Evolutionary conservation across 306 rosid genomes (phyloP), one percentile per base, ranked within the genome.

Genomic region (Rubus parviflorus): DNA sequence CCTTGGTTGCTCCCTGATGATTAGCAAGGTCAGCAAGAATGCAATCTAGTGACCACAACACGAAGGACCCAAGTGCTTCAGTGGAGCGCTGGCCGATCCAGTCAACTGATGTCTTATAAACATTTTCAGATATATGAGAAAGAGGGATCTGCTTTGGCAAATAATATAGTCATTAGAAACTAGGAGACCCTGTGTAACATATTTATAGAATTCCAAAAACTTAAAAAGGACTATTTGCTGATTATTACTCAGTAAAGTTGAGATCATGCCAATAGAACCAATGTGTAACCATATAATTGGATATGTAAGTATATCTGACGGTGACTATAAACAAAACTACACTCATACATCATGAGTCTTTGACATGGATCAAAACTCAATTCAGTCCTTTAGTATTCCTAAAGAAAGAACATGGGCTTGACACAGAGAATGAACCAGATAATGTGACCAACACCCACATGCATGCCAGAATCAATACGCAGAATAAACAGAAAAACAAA

Each of bases 41-140:
- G 80, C 89, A 84, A 38, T 90, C 97, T 61, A 89, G 81, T 14
- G 83, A 86, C 97, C 92, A 92, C 20, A 82, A 71, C 80, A 88
- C 84, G 74, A 88, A 89, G 61, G 89, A 83, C 66, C 85, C 83
- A 77, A 92, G 91, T 5, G 90, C 89, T 47, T 92, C 97, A 19
- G 76, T 48, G 48, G 91, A 83, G 54, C 80, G 83, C 65, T 81
- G 77, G 73, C 87, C 38, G 57, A 92, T 89, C 97, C 97, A 92
- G 38, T 92, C 91, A 48, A 78, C 76, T 6, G 93, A 88, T 82
- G 76, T 72, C 87, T 85, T 90, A 73, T 84, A 90, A 46, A 90
- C 80, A 67, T 83, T 78, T 68, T 85, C 91, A 37, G 97, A 80
- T 77, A 90, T 78, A 76, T 88, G 88, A 64, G 68, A 75, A 68